phyloP scores from a whole-genome alignment of 306 rosid genomes.

The Carpinus viminea region DNA sequence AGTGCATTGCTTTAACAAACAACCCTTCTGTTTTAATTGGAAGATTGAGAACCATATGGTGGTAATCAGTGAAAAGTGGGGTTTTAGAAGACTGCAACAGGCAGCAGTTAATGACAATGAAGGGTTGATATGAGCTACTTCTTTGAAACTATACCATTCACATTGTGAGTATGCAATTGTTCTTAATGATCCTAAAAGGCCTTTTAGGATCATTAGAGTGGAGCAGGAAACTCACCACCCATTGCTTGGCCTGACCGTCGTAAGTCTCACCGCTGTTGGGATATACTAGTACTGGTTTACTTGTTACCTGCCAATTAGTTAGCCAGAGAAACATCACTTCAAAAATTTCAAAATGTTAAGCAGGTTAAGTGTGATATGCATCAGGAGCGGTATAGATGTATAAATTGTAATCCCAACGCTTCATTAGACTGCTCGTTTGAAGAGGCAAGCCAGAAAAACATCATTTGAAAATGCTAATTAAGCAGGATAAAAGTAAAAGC shows the following conservation, averaged over 20 bases:
- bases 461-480: background rate
- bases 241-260: slow-evolving; percentile 51
- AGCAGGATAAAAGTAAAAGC: too few relatives aligned
- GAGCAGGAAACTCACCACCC: slow-evolving; percentile 65
- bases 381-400: background rate
- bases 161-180: background rate
- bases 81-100: background rate
- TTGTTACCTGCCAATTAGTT: slow-evolving; percentile 55
- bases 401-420: background rate
- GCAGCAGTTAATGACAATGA: too few relatives aligned
- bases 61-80: background rate
- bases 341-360: background rate
- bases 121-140: background rate
- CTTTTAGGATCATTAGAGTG: background rate
- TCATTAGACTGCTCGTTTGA: background rate
- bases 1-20: background rate
- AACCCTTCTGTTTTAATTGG: background rate
- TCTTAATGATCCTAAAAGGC: background rate
- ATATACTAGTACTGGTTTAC: slow-evolving; percentile 68
- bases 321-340: slow-evolving; percentile 2
- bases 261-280: slow-evolving; percentile 95
- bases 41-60: background rate
- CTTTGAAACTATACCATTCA: background rate
- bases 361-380: background rate
- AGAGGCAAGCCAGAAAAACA: background rate